Evolutionary conservation across 78 protist species (phyloP), one percentile per base, ranked within the genome.

Genomic region (Cavenderia fasciculata): DNA sequence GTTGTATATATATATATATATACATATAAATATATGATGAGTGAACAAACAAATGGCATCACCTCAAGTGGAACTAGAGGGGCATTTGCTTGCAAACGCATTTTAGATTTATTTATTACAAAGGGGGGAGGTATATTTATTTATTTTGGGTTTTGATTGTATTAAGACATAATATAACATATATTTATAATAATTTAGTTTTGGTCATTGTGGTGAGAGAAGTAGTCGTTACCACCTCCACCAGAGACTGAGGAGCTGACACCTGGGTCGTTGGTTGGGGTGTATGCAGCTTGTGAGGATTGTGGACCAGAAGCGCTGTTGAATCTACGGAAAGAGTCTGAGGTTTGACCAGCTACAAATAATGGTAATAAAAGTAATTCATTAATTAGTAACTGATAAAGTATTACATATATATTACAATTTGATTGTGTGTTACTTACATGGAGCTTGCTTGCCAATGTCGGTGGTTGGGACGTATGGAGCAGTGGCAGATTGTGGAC

Each of bases 191-290:
- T 61, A 36, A 14, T 11, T 61, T 61, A 61, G 11, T 61, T 31
- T 61, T 11, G 8, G 21, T 85, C 92, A 49, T 85, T 85, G 82
- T 85, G 78, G 71, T 74, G 86, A 7, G 54, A 29, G 72, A 85
- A 85, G 27, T 74, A 85, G 41, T 85, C 92, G 38, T 46, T 59
- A 65, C 85, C 85, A 63, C 86, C 92, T 57, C 82, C 82, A 65
- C 92, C 92, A 25, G 92, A 85, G 23, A 85, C 92, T 31, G 77
- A 12, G 16, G 29, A 3, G 3, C 27, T 23, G 12, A 25, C 19
- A 38, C 85, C 94, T 59, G 94, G 90, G 84, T 91, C 94, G 29
- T 51, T 62, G 11, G 90, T 79, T 36, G 94, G 51, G 29, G 62
- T 79, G 73, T 91, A 91, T 27, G 36, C 41, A 0, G 90, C 29